phyloP scores from a whole-genome alignment of 768 basidiomycete species.

The Brasilioporus rufonigricans region DNA sequence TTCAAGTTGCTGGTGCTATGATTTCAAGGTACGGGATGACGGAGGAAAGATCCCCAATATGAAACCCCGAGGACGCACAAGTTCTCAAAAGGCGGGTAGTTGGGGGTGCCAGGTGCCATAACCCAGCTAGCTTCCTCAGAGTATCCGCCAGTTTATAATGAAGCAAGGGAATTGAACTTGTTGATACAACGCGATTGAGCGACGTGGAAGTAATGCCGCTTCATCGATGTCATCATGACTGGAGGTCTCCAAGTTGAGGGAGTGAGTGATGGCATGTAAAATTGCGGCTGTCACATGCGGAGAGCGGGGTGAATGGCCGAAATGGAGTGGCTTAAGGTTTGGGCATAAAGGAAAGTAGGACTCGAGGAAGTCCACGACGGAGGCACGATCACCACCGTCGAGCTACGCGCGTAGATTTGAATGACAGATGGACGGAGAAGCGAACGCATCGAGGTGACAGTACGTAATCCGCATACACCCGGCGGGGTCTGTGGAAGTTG shows the following conservation, averaged over 20 bases:
- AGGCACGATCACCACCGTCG: not conserved
- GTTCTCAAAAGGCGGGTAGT: constrained; percentile 4
- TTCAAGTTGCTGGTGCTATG: constrained; percentile 7
- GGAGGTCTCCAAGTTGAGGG: not conserved
- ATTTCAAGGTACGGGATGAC: constrained; percentile 5
- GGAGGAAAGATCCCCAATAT: not conserved
- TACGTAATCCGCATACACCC: not conserved
- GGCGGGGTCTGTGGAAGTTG: constrained; percentile 2
- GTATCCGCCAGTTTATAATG: too few species aligned
- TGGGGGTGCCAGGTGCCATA: too few species aligned
- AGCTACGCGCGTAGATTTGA: constrained; percentile 1
- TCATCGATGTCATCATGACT: not conserved
- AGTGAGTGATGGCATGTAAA: constrained; percentile 4
- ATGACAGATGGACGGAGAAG: constrained; percentile 10
- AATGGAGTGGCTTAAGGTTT: constrained; percentile 5
- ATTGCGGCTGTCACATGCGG: not conserved
- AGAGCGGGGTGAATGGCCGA: not conserved
- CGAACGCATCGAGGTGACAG: not conserved
- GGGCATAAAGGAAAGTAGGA: constrained; percentile 2
- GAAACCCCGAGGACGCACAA: constrained; percentile 3
- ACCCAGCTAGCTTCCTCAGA: too few species aligned
- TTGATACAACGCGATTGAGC: not conserved
- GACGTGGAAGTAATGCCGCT: not conserved
- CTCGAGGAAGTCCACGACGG: constrained; percentile 4
- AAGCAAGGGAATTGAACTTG: too few species aligned